Conservation (phyloP, 768 basidiomycete species). For the Leccinum variicolor region DNA sequence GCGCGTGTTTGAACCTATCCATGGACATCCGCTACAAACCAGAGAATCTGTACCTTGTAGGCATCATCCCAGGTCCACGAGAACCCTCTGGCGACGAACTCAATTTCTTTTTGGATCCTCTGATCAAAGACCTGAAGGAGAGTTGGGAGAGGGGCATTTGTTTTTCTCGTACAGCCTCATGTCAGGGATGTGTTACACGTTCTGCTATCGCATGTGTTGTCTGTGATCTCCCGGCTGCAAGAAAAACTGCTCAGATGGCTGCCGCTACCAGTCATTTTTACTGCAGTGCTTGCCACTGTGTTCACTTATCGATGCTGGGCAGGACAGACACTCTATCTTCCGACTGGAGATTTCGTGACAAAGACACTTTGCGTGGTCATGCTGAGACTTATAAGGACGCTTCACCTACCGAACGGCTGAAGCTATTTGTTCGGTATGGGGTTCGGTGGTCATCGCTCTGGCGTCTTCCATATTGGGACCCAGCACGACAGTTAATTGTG, state of each 20-base stretch:
- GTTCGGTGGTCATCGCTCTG: conserved; percentile 17
- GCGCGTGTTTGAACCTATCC: conserved; percentile 34
- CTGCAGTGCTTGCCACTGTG: neutral
- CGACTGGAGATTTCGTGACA: neutral
- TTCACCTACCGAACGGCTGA: too few species aligned
- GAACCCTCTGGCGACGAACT: conserved; percentile 20
- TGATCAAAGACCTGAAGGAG: conserved; percentile 25
- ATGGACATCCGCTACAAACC: conserved; percentile 23
- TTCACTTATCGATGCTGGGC: neutral
- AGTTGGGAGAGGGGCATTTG: neutral
- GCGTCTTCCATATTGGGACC: conserved; percentile 23
- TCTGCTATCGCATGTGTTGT: neutral
- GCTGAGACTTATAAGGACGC: neutral
- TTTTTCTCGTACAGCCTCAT: conserved; percentile 10
- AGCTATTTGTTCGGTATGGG: conserved; percentile 1
- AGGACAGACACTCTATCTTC: neutral
- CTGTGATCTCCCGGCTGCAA: neutral
- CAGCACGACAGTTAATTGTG: conserved; percentile 12
- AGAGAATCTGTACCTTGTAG: neutral
- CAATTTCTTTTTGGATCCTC: conserved; percentile 29
- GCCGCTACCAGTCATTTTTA: neutral
- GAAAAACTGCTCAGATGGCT: neutral
- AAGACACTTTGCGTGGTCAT: neutral
- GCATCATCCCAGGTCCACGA: neutral
- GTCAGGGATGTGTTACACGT: neutral